Percentiles rank a stretch among this genome's conserved stretches.
Evolutionary conservation across 306 rosid genomes (phyloP).

Genomic region (Boehmeria nivea): DNA sequence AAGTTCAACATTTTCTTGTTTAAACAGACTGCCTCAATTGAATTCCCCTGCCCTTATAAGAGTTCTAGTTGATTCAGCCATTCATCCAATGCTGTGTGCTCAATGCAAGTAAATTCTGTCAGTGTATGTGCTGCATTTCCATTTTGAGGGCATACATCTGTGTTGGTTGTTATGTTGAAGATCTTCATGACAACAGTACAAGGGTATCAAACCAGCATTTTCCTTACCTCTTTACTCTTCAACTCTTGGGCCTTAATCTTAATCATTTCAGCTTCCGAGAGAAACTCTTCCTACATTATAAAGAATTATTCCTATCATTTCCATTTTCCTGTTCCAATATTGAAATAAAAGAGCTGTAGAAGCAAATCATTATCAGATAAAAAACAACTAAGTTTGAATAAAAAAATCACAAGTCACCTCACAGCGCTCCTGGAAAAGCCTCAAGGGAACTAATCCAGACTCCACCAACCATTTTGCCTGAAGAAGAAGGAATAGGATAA

Average conservation of each 20-base stretch:
- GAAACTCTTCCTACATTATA: conserved; percentile 75
- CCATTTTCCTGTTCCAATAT: conserved; percentile 1
- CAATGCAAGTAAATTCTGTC: no score
- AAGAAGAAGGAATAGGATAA: not conserved
- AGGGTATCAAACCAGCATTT: conserved; percentile 12
- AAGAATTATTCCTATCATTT: conserved; percentile 7
- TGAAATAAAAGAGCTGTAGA: not conserved
- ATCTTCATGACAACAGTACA: no score
- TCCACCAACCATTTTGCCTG: conserved; percentile 98
- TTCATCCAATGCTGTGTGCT: no score
- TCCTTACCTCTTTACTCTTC: conserved; percentile 90
- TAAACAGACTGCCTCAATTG: no score
- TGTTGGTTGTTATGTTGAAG: no score
- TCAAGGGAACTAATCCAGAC: conserved; percentile 68
- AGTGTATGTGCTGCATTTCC: no score
- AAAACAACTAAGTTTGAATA: not conserved
- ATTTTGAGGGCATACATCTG: no score
- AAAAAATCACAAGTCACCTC: conserved; percentile 51
- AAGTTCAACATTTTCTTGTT: no score
- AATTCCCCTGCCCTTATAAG: no score
- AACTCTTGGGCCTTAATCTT: conserved; percentile 94
- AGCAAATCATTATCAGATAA: conserved; percentile 18
- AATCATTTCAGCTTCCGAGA: conserved; percentile 94
- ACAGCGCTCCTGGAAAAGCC: conserved; percentile 93
- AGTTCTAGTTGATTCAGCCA: no score